Conservation (phyloP, 192 early-diverging fungal genomes). For the Coemansia reversa region DNA sequence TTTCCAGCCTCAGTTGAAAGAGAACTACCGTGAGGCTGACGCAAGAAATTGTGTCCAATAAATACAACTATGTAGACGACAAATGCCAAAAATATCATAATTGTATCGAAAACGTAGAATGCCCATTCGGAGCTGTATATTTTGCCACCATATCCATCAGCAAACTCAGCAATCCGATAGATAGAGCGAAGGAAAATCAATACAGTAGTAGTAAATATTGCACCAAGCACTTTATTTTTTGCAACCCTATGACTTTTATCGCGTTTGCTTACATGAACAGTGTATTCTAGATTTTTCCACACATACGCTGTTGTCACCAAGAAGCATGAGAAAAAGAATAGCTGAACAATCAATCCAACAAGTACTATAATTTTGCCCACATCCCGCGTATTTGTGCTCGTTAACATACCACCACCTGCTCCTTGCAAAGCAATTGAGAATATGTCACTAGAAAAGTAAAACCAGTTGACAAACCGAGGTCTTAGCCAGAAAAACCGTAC, state of each 20-base stretch:
- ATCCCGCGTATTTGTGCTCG: constrained; percentile 7
- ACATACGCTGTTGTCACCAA: constrained; percentile 32
- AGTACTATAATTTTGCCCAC: constrained; percentile 45
- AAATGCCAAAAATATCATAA: constrained; percentile 48
- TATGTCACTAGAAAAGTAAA: constrained; percentile 51
- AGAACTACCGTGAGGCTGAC: neutral
- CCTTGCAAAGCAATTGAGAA: constrained; percentile 53
- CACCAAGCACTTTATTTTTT: constrained; percentile 34
- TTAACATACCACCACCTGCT: constrained; percentile 51
- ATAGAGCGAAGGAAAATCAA: constrained; percentile 46
- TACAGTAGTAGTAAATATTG: constrained; percentile 33
- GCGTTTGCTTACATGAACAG: constrained; percentile 6
- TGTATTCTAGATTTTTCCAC: constrained; percentile 24
- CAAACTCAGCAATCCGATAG: constrained; percentile 55
- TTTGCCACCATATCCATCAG: constrained; percentile 37
- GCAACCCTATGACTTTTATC: constrained; percentile 15
- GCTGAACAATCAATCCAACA: constrained; percentile 41
- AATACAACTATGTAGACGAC: constrained; percentile 40
- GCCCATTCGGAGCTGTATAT: constrained; percentile 52
- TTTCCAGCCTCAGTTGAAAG: neutral
- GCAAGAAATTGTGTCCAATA: constrained; percentile 26
- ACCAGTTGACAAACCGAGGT: constrained; percentile 47
- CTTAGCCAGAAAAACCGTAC: constrained; percentile 29
- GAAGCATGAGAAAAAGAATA: constrained; percentile 49
- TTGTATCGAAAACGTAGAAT: constrained; percentile 55